Conservation (phyloP, 179 eudicot species). For the Vitellaria paradoxa region DNA sequence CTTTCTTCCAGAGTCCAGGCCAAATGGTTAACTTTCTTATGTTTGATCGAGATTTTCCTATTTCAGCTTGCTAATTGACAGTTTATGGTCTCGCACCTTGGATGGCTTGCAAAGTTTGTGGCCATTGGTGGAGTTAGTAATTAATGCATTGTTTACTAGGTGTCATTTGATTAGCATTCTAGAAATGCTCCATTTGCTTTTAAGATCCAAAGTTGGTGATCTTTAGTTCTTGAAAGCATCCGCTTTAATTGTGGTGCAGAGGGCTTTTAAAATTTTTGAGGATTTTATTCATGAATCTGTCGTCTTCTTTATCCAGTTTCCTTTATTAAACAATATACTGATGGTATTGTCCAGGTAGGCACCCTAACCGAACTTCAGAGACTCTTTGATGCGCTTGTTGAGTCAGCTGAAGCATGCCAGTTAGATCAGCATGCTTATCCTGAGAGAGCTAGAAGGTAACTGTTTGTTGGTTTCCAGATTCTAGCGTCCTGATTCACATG, state of each 20-base stretch:
- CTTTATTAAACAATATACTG: background rate
- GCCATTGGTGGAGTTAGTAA: no score
- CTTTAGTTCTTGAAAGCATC: background rate
- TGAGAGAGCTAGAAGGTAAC: constrained; percentile 63
- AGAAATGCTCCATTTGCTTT: background rate
- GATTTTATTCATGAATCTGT: background rate
- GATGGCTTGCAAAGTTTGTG: no score
- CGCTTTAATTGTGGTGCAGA: background rate
- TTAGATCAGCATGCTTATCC: constrained; percentile 71
- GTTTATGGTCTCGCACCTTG: no score
- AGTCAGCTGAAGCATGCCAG: constrained; percentile 55
- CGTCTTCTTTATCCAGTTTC: background rate
- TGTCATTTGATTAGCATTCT: background rate
- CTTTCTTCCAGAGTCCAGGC: background rate
- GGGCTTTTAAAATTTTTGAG: background rate
- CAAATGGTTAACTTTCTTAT: background rate
- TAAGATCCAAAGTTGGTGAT: background rate
- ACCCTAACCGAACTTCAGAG: constrained; percentile 73
- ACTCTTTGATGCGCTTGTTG: constrained; percentile 75
- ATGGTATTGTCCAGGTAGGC: constrained; percentile 48
- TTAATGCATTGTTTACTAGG: no score
- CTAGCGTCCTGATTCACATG: constrained; percentile 3
- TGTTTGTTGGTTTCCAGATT: constrained; percentile 3
- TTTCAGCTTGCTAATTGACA: no score
- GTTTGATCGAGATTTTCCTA: background rate